Percentiles rank a stretch among this genome's conserved stretches.
Evolutionary conservation across 768 basidiomycete species (phyloP).

Genomic region (Leucocoprinus birnbaumii): DNA sequence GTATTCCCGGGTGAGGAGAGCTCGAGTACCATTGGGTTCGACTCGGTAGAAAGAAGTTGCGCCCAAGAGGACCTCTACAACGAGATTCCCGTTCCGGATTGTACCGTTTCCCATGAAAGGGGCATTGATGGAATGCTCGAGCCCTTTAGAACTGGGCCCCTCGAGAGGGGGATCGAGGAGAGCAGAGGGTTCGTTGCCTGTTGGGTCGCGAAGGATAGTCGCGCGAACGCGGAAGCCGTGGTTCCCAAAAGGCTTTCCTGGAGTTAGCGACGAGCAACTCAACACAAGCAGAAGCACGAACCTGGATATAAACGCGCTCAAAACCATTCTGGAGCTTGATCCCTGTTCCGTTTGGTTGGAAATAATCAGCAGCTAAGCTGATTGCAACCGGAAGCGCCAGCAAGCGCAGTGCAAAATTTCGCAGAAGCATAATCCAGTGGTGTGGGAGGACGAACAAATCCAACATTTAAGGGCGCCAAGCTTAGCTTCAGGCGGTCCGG

Average conservation of each 20-base stretch:
- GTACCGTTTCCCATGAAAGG: conserved; percentile 26
- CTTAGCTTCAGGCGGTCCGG: neutral
- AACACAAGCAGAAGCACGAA: conserved; percentile 7
- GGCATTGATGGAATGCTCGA: conserved; percentile 26
- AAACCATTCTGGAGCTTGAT: conserved; percentile 34
- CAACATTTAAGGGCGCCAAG: neutral
- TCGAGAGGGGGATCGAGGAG: conserved; percentile 34
- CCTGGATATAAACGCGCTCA: conserved; percentile 31
- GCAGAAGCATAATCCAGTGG: neutral
- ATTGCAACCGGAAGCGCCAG: conserved; percentile 1
- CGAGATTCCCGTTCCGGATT: conserved; percentile 29
- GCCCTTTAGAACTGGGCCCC: conserved; percentile 27
- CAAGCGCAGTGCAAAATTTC: neutral
- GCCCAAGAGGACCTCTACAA: conserved; percentile 22
- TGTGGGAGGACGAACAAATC: neutral
- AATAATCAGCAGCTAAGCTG: conserved; percentile 13
- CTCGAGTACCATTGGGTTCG: conserved; percentile 24
- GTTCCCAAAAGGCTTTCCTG: conserved; percentile 30
- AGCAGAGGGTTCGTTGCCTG: conserved; percentile 29
- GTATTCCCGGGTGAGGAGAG: conserved; percentile 27
- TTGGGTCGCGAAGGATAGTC: conserved; percentile 30
- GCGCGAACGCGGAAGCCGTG: conserved; percentile 34
- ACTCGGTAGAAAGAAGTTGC: conserved; percentile 27
- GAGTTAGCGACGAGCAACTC: neutral
- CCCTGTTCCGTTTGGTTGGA: conserved; percentile 27